Evolutionary conservation across 306 rosid genomes (phyloP), one percentile per base, ranked within the genome.

Genomic region (Cicer pinnatifidum): DNA sequence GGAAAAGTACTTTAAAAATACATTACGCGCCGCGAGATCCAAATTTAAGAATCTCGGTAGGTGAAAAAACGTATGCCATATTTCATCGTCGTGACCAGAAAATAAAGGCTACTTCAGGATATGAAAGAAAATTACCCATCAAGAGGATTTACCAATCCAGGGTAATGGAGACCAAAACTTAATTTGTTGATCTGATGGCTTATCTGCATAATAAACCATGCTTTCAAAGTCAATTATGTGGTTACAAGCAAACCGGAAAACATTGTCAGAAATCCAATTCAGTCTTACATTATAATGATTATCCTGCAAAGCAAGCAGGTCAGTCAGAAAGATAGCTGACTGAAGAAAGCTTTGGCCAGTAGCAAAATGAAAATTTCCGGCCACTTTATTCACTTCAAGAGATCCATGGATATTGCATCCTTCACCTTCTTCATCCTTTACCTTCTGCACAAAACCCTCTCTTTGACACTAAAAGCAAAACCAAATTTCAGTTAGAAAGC

Each of bases 371-470:
- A 93, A 84, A 81, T 69, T 90, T 77, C 98, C 98, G 9, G 98
- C 98, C 75, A 93, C 97, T 89, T 87, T 93, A 71, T 87, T 93
- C 44, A 93, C 90, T 87, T 89, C 97, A 81, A 93, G 88, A 64
- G 90, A 78, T 71, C 98, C 98, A 83, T 87, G 88, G 65, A 93
- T 82, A 71, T 89, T 90, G 81, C 98, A 93, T 68, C 98, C 98
- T 81, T 93, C 98, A 68, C 98, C 98, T 57, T 89, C 98, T 84
- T 93, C 93, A 82, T 89, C 91, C 76, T 87, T 93, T 39, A 93
- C 85, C 75, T 56, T 82, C 77, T 89, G 96, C 60, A 93, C 82
- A 76, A 80, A 93, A 79, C 91, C 97, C 87, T 93, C 98, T 74
- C 98, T 90, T 82, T 88, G 73, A 83, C 98, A 93, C 98, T 93